These are phyloP conservation scores for Sporobolomyces roseus DNA, from an alignment of 768 basidiomycete species.

Conservation along the genomic window DNA sequence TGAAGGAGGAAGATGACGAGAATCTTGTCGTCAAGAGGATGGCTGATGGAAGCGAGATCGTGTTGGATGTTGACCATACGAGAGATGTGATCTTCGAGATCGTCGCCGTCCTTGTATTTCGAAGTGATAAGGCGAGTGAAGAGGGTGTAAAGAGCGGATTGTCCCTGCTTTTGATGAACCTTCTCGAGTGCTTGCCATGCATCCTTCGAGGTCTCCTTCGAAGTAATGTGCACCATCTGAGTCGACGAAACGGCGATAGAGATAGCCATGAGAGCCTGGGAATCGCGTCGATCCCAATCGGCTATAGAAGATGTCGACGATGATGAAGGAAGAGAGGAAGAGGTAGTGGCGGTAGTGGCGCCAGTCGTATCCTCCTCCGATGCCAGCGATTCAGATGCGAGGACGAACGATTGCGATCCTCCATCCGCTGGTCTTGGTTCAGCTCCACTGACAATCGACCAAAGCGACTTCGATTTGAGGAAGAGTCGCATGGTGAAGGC, in stretches of 20 bases:
- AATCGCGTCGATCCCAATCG: background rate
- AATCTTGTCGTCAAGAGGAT: background rate
- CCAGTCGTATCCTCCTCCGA: no score
- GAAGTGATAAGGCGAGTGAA: background rate
- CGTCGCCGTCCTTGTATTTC: conserved; percentile 1
- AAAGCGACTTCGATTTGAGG: background rate
- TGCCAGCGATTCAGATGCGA: no score
- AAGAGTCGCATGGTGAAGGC: background rate
- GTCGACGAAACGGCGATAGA: background rate
- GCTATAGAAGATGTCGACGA: background rate
- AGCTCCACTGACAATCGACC: background rate
- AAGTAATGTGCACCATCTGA: background rate
- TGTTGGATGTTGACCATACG: background rate
- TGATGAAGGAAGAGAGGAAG: background rate
- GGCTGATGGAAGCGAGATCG: background rate
- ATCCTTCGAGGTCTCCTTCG: background rate
- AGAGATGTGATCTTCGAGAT: background rate
- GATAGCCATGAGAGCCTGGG: background rate
- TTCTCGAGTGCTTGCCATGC: background rate
- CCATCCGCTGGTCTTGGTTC: background rate
- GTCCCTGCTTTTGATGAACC: conserved; percentile 1
- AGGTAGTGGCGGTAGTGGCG: no score
- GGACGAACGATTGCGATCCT: no score
- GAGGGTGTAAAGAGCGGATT: conserved; percentile 3
- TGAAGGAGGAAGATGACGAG: conserved; percentile 6